Evolutionary conservation across 306 rosid species (phyloP).

Genomic region (Pterocarpus santalinus): DNA sequence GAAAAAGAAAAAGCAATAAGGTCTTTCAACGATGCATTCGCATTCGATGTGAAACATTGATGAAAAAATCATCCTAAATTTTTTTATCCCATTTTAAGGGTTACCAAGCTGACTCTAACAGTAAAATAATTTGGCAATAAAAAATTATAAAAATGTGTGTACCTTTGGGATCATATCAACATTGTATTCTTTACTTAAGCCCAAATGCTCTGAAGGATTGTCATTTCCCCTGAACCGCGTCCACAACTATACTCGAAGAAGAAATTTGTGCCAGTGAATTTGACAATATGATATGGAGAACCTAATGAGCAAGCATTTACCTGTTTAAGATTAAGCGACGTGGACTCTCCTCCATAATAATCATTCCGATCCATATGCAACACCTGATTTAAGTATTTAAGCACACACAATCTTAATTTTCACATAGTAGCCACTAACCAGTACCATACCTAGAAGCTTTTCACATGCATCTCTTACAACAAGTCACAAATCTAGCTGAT

Average conservation of each 20-base stretch:
- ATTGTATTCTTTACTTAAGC: constrained; percentile 66
- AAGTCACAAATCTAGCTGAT: not conserved
- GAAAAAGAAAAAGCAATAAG: not conserved
- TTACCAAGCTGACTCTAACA: too few relatives aligned
- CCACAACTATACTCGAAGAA: constrained; percentile 54
- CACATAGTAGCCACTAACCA: not conserved
- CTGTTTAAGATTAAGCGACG: constrained; percentile 66
- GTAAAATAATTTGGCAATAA: not conserved
- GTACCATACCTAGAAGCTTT: not conserved
- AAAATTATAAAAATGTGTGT: not conserved
- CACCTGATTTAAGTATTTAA: constrained; percentile 47
- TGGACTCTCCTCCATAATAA: constrained; percentile 68
- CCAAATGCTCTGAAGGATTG: constrained; percentile 51
- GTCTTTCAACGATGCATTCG: not conserved
- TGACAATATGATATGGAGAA: not conserved
- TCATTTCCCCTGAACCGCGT: constrained; percentile 59
- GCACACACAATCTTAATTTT: not conserved
- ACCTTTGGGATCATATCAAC: constrained; percentile 77
- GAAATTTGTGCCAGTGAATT: not conserved
- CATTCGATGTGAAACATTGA: not conserved
- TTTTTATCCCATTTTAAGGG: too few relatives aligned
- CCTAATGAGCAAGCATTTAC: constrained; percentile 27
- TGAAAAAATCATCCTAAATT: too few relatives aligned
- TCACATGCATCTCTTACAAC: not conserved
- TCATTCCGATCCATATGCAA: constrained; percentile 74